These are phyloP conservation scores for Globisporangium paddicum DNA, from an alignment of 352 stramenopile species.

Conservation along the genomic window DNA sequence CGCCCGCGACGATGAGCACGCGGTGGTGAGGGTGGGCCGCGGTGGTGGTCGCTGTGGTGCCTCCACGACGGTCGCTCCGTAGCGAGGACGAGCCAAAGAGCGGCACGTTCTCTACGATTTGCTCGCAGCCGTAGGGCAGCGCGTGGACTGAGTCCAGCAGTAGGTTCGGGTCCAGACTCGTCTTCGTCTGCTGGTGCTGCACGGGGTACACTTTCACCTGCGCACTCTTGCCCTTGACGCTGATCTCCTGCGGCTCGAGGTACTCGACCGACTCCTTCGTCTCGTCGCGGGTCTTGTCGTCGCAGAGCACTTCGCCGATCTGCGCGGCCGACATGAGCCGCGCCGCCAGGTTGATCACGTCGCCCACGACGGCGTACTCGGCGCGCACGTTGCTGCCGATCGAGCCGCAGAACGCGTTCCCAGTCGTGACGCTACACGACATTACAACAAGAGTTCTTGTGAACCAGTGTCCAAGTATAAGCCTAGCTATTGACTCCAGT, in stretches of 20 bases:
- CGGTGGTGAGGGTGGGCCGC: constrained; percentile 15
- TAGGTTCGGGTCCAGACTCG: constrained; percentile 26
- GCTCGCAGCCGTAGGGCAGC: constrained; percentile 44
- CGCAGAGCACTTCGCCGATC: constrained; percentile 65
- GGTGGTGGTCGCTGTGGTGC: background rate
- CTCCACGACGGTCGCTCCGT: constrained; percentile 3
- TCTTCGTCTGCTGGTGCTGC: constrained; percentile 25
- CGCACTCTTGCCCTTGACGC: constrained; percentile 57
- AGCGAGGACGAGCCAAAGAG: constrained; percentile 29
- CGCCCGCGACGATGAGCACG: constrained; percentile 50
- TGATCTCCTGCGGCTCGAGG: constrained; percentile 32
- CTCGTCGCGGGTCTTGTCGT: constrained; percentile 56
- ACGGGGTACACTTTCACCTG: constrained; percentile 48
- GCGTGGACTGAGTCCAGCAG: constrained; percentile 24
- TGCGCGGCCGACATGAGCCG: constrained; percentile 65
- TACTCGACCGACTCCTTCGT: constrained; percentile 58
- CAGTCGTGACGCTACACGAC: constrained; percentile 50
- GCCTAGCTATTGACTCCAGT: background rate
- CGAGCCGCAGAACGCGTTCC: constrained; percentile 68
- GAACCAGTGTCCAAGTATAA: background rate
- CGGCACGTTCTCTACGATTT: constrained; percentile 44
- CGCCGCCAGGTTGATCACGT: constrained; percentile 81
- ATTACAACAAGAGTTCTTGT: background rate
- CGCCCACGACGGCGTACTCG: constrained; percentile 81
- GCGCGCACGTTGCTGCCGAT: constrained; percentile 62